Base-by-base conservation (phyloP, 345 rosid genomes). In the Schrenkiella parvula region DNA sequence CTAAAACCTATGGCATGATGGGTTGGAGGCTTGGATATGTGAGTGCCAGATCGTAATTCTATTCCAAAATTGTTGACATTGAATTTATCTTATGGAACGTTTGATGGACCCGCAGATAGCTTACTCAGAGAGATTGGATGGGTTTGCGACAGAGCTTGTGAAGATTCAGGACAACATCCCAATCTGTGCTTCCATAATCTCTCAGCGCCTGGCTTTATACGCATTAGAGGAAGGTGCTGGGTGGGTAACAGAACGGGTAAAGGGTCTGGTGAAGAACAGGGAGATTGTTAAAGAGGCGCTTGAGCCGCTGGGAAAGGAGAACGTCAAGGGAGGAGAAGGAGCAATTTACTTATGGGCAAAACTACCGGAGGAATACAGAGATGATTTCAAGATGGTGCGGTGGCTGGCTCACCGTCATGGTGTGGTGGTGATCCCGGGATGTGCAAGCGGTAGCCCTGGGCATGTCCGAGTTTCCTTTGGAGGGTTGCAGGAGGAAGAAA, bases 1-100 rank as follows among this genome's bases (percentile, higher is more conserved):
- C 99, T 7, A 95, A 95, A 86, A 93, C 98, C 44, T 91, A 95
- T 14, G 99, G 99, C 42, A 95, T 95, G 98, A 91, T 91, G 99
- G 99, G 99, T 42, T 95, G 98, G 99, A 84, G 99, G 61, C 95
- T 95, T 68, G 99, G 99, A 82, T 91, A 95, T 66, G 98, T 95
- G 83, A 91, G 99, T 74, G 54, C 2, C 21, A 5, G 8, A 38
- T 55, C 38, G 15, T 37, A 32, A 25, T 31, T 50, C 55, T 38
- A 10, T 63, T 46, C 23, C 32, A 34, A 28, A 28, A 28, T 46
- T 21, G 37, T 34, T 66, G 48, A 12, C 2, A 5, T n/a, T 54
- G n/a, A 8, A 3, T 8, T 8, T 21, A 19, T 22, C 19, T 68
- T 29, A 43, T 14, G 26, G 8, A 77, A 29, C 15, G n/a, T 22